Evolutionary conservation across 1,139 yeast species (phyloP).

Genomic region (Diutina ranongensis): DNA sequence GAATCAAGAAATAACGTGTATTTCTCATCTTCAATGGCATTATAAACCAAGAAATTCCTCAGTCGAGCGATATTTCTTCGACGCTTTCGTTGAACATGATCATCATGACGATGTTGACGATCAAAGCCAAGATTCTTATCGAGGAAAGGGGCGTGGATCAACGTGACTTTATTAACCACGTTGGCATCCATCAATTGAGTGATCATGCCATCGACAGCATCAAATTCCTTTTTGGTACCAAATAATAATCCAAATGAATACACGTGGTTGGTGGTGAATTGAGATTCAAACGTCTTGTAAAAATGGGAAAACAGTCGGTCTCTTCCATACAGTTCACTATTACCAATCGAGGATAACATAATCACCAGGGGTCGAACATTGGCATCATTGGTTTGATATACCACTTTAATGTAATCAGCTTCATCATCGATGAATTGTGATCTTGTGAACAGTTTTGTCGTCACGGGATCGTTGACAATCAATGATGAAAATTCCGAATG

Average conservation of each 20-base stretch:
- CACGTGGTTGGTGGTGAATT: not conserved
- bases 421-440: not conserved
- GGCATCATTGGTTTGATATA: not conserved
- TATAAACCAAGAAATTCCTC: not conserved
- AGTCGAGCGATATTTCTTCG: constrained; percentile 2
- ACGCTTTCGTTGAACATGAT: not conserved
- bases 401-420: not conserved
- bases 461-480: no score
- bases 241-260: not conserved
- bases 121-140: constrained; percentile 3
- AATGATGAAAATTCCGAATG: no score
- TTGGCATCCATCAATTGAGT: not conserved
- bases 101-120: not conserved
- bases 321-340: not conserved
- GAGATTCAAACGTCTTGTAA: not conserved
- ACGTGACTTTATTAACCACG: constrained; percentile 1
- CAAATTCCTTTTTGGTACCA: not conserved
- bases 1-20: constrained; percentile 34
- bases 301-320: not conserved
- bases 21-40: constrained; percentile 9
- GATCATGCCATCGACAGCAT: not conserved
- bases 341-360: not conserved
- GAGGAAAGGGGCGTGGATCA: constrained; percentile 4
- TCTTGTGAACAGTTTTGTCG: not conserved
- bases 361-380: not conserved